phyloP scores from a whole-genome alignment of 805 yeast genomes.

The Barnettozyma vustinii region DNA sequence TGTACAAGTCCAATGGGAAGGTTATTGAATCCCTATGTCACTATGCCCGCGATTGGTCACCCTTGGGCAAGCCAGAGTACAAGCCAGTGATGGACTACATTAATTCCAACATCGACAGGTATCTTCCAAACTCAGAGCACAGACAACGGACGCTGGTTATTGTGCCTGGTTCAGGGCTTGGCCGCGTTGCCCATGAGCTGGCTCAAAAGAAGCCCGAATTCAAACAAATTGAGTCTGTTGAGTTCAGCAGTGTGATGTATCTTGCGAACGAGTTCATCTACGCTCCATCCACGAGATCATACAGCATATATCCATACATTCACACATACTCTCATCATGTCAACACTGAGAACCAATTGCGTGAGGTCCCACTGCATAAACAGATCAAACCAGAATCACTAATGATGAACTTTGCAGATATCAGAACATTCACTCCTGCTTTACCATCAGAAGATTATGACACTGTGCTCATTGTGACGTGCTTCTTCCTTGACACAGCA shows the following conservation, averaged over 20 bases:
- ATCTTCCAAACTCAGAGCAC: slow-evolving; percentile 23
- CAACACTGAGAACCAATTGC: slow-evolving; percentile 41
- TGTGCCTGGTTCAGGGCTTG: slow-evolving; percentile 87
- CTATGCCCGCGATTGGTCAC: slow-evolving; percentile 73
- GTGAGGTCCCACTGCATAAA: slow-evolving; percentile 33
- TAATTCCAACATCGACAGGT: slow-evolving; percentile 32
- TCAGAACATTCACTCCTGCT: slow-evolving; percentile 43
- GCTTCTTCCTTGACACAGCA: slow-evolving; percentile 89
- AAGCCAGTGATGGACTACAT: slow-evolving; percentile 52
- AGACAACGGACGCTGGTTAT: slow-evolving; percentile 44
- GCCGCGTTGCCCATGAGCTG: slow-evolving; percentile 67
- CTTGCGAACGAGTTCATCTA: slow-evolving; percentile 59
- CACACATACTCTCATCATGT: slow-evolving; percentile 69
- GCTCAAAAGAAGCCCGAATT: slow-evolving; percentile 33
- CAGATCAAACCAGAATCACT: slow-evolving; percentile 42
- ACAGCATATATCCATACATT: slow-evolving; percentile 42
- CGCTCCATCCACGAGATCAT: slow-evolving; percentile 11
- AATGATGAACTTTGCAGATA: slow-evolving; percentile 53
- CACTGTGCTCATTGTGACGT: slow-evolving; percentile 54
- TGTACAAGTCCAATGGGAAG: slow-evolving; percentile 29
- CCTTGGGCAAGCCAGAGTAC: slow-evolving; percentile 42
- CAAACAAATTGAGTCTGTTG: slow-evolving; percentile 62
- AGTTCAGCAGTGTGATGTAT: slow-evolving; percentile 72
- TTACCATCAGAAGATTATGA: slow-evolving; percentile 28
- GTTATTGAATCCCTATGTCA: slow-evolving; percentile 73